Conservation (phyloP, 805 yeast genomes). For the Sungouiella blattae region DNA sequence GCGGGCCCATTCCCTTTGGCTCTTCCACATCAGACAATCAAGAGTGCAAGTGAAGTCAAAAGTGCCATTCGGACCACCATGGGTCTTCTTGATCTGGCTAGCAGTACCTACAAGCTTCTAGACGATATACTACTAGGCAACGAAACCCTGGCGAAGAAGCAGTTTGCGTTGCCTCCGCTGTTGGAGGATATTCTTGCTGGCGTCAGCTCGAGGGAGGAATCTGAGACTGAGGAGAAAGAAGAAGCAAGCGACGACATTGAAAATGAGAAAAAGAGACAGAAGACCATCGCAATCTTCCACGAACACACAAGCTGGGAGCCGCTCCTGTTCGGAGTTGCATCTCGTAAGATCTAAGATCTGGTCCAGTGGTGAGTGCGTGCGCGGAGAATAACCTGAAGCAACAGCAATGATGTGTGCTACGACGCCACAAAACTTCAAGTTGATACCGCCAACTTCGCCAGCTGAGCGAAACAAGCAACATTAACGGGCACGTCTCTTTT, state of each 20-base stretch:
- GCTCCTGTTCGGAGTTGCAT: neutral
- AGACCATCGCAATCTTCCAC: neutral
- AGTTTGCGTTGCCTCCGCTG: slow-evolving; percentile 2
- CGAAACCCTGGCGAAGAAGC: neutral
- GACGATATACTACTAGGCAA: neutral
- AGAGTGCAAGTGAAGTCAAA: neutral
- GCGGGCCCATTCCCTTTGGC: neutral
- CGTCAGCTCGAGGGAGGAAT: too few species aligned
- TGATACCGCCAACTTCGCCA: too few species aligned
- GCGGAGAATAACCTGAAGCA: too few species aligned
- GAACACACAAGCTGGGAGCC: neutral
- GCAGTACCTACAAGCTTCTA: neutral
- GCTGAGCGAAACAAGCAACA: too few species aligned
- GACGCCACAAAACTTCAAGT: too few species aligned
- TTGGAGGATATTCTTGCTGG: slow-evolving; percentile 1
- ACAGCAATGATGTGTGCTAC: too few species aligned
- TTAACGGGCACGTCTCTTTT: too few species aligned
- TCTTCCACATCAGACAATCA: neutral
- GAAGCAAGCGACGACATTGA: neutral
- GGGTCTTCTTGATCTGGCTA: neutral
- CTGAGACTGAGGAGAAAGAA: too few species aligned
- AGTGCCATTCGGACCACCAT: neutral
- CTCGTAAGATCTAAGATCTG: too few species aligned
- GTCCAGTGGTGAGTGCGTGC: too few species aligned
- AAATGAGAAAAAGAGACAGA: neutral